Base-by-base conservation (phyloP, 1,139 yeast genomes). In the Yamadazyma epiphylla region DNA sequence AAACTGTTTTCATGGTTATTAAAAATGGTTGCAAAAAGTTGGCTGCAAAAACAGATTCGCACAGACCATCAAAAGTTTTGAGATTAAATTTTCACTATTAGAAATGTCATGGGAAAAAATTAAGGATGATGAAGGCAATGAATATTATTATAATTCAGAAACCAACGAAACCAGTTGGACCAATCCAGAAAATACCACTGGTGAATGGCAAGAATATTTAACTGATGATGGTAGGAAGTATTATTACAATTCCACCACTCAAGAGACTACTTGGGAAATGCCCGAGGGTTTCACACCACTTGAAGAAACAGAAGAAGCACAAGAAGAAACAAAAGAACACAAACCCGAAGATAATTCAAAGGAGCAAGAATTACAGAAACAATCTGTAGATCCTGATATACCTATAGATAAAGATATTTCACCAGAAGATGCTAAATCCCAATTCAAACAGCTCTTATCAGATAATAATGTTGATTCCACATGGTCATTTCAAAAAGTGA, bases 81-180 rank as follows among this genome's bases (percentile, higher is more conserved):
- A 10, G 12, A 20, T 20, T 23, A 13, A 23, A 13, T 11, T 23
- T 9, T 23, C 13, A 11, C n/a, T n/a, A 8, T 7, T 12, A 19
- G n/a, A n/a, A 10, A 14, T n/a, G 24, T n/a, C 11, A 13, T 87
- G 96, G 96, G 78, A 75, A 51, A 72, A 77, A 38, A 71, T 74
- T 13, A 61, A 61, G 24, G 87, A 82, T 42, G 75, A 73, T 9
- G 74, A 76, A 24, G 94, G 94, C 1, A 67, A 81, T 24, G 63
- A 64, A 1, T 89, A 88, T 58, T 88, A 82, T 54, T 85, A 77
- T 53, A 78, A 88, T 43, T 38, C 73, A 1, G 66, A 51, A 22
- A 82, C 94, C 0, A 73, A 77, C 31, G 79, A 78, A 45, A 80
- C 95, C 0, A 75, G 80, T 28, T 88, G 96, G 95, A 85, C 82